These are phyloP conservation scores for Paxillus involutus DNA, from an alignment of 768 basidiomycete genomes.

Conservation along the genomic window DNA sequence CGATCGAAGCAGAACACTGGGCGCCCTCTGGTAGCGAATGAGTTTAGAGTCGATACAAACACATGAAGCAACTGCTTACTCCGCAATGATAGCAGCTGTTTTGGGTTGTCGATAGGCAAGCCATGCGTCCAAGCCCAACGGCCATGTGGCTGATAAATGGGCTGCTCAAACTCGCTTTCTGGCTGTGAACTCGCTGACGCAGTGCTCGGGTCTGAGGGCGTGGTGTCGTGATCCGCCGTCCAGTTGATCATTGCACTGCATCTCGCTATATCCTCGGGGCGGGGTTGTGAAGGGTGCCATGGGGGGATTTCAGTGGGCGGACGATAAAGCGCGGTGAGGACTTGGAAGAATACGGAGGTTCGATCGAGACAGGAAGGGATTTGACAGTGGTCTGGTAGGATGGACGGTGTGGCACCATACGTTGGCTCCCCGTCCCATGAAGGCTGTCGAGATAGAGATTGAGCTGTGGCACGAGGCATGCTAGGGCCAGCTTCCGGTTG, in stretches of 20 bases:
- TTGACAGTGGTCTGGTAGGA: slow-evolving; percentile 5
- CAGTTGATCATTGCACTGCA: slow-evolving; percentile 31
- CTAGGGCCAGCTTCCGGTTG: slow-evolving; percentile 22
- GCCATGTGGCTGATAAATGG: slow-evolving; percentile 32
- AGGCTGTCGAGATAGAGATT: neutral
- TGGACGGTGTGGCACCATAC: slow-evolving; percentile 8
- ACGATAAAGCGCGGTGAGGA: slow-evolving; percentile 26
- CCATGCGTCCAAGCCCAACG: slow-evolving; percentile 32
- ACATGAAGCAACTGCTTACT: slow-evolving; percentile 14
- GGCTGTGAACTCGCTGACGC: slow-evolving; percentile 1
- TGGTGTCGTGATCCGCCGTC: slow-evolving; percentile 7
- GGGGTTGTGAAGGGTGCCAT: slow-evolving; percentile 14
- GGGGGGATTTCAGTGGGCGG: slow-evolving; percentile 2
- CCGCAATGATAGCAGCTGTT: slow-evolving; percentile 23
- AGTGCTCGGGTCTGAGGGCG: neutral
- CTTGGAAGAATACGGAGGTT: slow-evolving; percentile 29
- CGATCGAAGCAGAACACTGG: slow-evolving; percentile 38
- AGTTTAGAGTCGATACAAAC: neutral
- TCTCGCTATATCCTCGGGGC: slow-evolving; percentile 16
- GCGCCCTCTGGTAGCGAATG: slow-evolving; percentile 29
- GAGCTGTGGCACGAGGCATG: neutral
- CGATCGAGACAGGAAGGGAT: slow-evolving; percentile 21
- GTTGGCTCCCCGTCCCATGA: slow-evolving; percentile 4
- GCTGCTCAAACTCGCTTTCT: slow-evolving; percentile 16
- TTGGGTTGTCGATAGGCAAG: slow-evolving; percentile 25